Evolutionary conservation across 768 basidiomycete species (phyloP).

Genomic region (Tremella yokohamensis): DNA sequence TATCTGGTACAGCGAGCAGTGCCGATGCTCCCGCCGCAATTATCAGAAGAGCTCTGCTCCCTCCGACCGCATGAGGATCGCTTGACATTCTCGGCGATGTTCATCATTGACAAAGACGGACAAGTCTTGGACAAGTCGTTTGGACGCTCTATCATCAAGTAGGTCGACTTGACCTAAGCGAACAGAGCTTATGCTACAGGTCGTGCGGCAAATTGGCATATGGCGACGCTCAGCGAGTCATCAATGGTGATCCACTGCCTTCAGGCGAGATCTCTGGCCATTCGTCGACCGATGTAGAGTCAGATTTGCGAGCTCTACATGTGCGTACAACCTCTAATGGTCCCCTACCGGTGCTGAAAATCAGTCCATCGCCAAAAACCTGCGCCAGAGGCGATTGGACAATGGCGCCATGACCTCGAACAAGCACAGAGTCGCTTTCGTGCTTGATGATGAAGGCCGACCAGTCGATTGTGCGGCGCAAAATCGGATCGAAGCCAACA

Average conservation of each 20-base stretch:
- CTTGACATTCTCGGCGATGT: slow-evolving; percentile 82
- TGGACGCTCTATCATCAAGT: slow-evolving; percentile 88
- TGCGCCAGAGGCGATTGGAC: slow-evolving; percentile 70
- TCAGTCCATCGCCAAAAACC: slow-evolving; percentile 63
- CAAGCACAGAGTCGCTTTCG: slow-evolving; percentile 69
- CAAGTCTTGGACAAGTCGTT: slow-evolving; percentile 85
- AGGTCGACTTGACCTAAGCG: slow-evolving; percentile 25
- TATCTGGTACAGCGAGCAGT: slow-evolving; percentile 94
- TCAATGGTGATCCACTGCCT: slow-evolving; percentile 65
- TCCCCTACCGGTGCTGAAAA: background rate
- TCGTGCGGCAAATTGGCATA: slow-evolving; percentile 86
- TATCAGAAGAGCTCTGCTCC: slow-evolving; percentile 90
- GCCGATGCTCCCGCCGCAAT: slow-evolving; percentile 91
- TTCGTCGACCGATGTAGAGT: slow-evolving; percentile 60
- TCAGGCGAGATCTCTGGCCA: slow-evolving; percentile 61
- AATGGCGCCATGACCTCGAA: slow-evolving; percentile 73
- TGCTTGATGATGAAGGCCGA: slow-evolving; percentile 69
- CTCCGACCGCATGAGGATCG: slow-evolving; percentile 82
- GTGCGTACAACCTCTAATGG: slow-evolving; percentile 32
- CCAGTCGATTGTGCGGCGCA: slow-evolving; percentile 74
- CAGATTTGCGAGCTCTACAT: slow-evolving; percentile 70
- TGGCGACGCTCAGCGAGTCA: slow-evolving; percentile 70
- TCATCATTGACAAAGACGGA: slow-evolving; percentile 78
- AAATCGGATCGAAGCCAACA: slow-evolving; percentile 67
- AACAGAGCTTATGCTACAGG: slow-evolving; percentile 52